phyloP scores from a whole-genome alignment of 805 yeast species.

The Yamadazyma insecticola region DNA sequence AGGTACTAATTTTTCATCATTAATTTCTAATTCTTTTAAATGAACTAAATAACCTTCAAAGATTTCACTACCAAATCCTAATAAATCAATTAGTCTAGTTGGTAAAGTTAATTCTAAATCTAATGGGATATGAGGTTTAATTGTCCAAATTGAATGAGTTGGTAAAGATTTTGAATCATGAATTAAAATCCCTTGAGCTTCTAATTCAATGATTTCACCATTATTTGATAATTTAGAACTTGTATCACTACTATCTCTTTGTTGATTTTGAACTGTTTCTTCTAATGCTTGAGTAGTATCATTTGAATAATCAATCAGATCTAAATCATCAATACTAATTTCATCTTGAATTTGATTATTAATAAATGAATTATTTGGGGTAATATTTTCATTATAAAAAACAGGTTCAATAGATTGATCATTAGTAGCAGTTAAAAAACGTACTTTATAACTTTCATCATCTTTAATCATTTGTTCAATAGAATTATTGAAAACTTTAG shows the following conservation, averaged over 20 bases:
- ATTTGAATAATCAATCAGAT: too few relatives aligned
- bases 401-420: slow-evolving; percentile 8
- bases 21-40: slow-evolving; percentile 58
- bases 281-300: slow-evolving; percentile 2
- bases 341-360: slow-evolving; percentile 10
- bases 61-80: slow-evolving; percentile 88
- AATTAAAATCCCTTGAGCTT: slow-evolving; percentile 90
- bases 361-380: slow-evolving; percentile 21
- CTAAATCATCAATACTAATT: not conserved
- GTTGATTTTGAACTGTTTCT: slow-evolving; percentile 5
- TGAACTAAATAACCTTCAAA: slow-evolving; percentile 68
- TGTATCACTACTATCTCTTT: slow-evolving; percentile 3
- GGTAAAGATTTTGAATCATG: slow-evolving; percentile 58
- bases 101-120: slow-evolving; percentile 69
- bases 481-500: slow-evolving; percentile 64
- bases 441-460: slow-evolving; percentile 73
- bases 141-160: slow-evolving; percentile 88
- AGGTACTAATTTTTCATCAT: slow-evolving; percentile 63
- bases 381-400: slow-evolving; percentile 15
- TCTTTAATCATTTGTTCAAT: slow-evolving; percentile 65
- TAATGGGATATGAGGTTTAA: slow-evolving; percentile 69
- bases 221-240: slow-evolving; percentile 43
- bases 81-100: slow-evolving; percentile 56
- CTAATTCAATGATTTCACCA: slow-evolving; percentile 66
- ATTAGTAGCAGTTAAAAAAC: slow-evolving; percentile 56